Evolutionary conservation across 768 basidiomycete species (phyloP).

Genomic region (Lentinula boryana): DNA sequence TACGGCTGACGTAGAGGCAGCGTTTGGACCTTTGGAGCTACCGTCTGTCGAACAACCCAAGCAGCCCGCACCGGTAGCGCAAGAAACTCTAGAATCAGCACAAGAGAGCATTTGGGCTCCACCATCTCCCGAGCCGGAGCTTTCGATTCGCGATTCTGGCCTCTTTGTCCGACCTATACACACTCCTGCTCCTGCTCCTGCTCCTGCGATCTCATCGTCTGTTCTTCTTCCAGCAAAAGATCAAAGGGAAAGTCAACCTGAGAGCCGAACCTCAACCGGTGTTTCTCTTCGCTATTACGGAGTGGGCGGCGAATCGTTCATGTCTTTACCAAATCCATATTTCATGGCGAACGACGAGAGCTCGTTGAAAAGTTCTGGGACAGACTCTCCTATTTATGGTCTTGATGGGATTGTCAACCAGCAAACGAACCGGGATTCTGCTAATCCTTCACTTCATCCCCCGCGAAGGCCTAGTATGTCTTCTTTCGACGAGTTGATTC

Average conservation of each 20-base stretch:
- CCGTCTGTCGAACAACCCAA: neutral
- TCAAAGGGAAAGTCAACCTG: neutral
- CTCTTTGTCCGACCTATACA: neutral
- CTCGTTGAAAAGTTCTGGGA: slow-evolving; percentile 6
- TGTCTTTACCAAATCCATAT: slow-evolving; percentile 4
- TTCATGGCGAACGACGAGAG: neutral
- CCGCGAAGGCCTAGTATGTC: slow-evolving; percentile 16
- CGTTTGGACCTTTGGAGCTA: too few relatives aligned
- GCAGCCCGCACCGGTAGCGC: neutral
- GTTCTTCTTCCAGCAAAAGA: neutral
- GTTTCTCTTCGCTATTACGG: slow-evolving; percentile 28
- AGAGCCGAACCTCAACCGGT: slow-evolving; percentile 13
- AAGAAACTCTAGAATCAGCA: neutral
- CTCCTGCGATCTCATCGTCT: neutral
- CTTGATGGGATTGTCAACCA: slow-evolving; percentile 29
- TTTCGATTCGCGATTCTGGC: neutral
- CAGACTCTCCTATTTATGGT: slow-evolving; percentile 41
- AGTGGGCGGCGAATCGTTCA: slow-evolving; percentile 10
- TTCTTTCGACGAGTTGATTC: slow-evolving; percentile 47
- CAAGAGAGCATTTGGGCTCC: neutral
- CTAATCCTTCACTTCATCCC: slow-evolving; percentile 4
- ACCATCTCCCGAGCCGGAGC: neutral
- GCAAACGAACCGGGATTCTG: slow-evolving; percentile 4
- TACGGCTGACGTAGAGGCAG: neutral
- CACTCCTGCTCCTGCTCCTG: neutral